Evolutionary conservation across 805 yeast genomes (phyloP).

Genomic region (Saturnispora sanitii): DNA sequence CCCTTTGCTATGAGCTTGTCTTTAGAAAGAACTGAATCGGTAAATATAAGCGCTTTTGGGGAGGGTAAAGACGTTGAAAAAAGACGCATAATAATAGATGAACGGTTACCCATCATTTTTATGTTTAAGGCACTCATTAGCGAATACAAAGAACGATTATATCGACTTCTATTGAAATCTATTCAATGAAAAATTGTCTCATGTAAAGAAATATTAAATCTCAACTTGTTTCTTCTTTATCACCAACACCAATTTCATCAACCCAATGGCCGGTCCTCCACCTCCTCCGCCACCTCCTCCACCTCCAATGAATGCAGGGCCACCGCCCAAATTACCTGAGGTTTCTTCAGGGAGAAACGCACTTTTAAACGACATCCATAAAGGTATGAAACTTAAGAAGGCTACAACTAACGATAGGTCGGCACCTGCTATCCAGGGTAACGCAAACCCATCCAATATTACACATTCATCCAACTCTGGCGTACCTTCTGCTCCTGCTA

Average conservation of each 20-base stretch:
- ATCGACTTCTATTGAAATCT: not conserved
- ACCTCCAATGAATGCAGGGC: constrained; percentile 39
- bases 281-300: constrained; percentile 46
- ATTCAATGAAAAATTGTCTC: not conserved
- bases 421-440: constrained; percentile 41
- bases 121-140: not conserved
- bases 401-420: constrained; percentile 61
- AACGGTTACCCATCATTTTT: too few species aligned
- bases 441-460: constrained; percentile 14
- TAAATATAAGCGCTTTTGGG: constrained; percentile 2
- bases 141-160: not conserved
- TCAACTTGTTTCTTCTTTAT: not conserved
- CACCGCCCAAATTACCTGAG: constrained; percentile 21
- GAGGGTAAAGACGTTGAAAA: not conserved
- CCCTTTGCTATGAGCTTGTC: not conserved
- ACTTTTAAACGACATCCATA: constrained; percentile 73
- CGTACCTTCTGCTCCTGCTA: constrained; percentile 8
- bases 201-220: not conserved
- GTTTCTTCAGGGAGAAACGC: constrained; percentile 37
- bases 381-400: constrained; percentile 52
- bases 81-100: not conserved
- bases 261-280: constrained; percentile 33
- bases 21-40: constrained; percentile 1
- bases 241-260: not conserved
- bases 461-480: not conserved